Base-by-base conservation (phyloP, 2,329 filamentous ascomycete species). In the Aspergillus floridensis region DNA sequence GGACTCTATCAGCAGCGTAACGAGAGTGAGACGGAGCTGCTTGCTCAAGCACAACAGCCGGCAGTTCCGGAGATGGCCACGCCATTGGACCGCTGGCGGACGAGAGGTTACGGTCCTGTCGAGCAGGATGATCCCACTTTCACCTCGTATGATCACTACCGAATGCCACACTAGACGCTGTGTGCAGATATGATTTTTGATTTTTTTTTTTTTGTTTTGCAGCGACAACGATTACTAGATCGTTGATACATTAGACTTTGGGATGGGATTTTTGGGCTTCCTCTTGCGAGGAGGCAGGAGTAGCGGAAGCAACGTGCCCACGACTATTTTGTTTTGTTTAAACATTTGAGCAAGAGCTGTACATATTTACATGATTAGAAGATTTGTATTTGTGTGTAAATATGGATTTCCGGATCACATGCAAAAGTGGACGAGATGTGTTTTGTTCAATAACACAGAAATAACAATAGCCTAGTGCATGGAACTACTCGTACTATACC, bases 11-110 rank as follows among this genome's bases (percentile, higher is more conserved):
- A 67, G 2, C 68, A 72, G 4, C 61, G 63, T 1, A 76, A 78
- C 58, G 77, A 79, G 60, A 78, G 76, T 47, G 76, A 77, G 54
- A 72, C 71, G 1, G 65, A 68, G 29, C 66, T 80, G 8, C 65
- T 80, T 19, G 70, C 62, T 29, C 69, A 77, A 56, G 73, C 74
- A 2, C 76, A 79, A 56, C 64, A 55, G 5, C 73, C 72, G 0
- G 72, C 59, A 26, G 66, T 64, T 24, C 62, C 46, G 5, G 68
- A 67, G 24, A 48, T 58, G 24, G 64, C 60, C 51, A 59, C 58
- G 21, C 63, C 70, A 7, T 54, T 76, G 5, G 70, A 73, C 54
- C 69, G 72, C 52, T 77, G 76, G 75, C 72, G 69, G 21, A 63
- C 69, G 2, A 65, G 69, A 41, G 74, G 74, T 7, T 77, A 77